Conservation (phyloP, 75 land plant genomes). For the Pinus taeda region DNA sequence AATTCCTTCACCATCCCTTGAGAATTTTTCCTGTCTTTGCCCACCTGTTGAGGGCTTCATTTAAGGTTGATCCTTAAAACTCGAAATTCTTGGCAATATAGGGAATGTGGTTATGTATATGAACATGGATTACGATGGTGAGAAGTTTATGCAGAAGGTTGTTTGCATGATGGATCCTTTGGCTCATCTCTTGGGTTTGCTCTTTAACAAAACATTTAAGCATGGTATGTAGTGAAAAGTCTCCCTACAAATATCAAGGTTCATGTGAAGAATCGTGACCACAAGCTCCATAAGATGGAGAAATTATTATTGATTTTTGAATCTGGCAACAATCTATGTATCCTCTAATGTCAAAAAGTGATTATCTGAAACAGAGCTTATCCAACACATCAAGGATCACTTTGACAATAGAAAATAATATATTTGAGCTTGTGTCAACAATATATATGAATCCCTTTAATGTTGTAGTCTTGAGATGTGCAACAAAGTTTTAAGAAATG, state of each 20-base stretch:
- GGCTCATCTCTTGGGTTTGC: too few species aligned
- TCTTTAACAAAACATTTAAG: too few species aligned
- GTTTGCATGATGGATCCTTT: too few species aligned
- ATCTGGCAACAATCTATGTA: constrained; percentile 11
- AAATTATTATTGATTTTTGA: not conserved
- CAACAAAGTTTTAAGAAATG: constrained; percentile 75
- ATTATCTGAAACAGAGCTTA: constrained; percentile 45
- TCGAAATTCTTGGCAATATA: too few species aligned
- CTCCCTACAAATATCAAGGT: constrained; percentile 48
- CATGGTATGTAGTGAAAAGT: not conserved
- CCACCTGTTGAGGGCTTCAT: too few species aligned
- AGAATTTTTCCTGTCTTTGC: too few species aligned
- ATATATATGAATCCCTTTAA: constrained; percentile 58
- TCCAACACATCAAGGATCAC: constrained; percentile 31
- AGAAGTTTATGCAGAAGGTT: too few species aligned
- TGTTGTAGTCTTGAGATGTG: constrained; percentile 67
- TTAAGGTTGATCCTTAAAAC: too few species aligned
- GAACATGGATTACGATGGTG: too few species aligned
- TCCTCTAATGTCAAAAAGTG: constrained; percentile 63
- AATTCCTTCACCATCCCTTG: too few species aligned
- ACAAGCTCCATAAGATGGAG: constrained; percentile 74
- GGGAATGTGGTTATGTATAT: too few species aligned
- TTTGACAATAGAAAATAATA: constrained; percentile 46
- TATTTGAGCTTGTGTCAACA: constrained; percentile 61
- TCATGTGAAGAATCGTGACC: constrained; percentile 39